Evolutionary conservation across 805 yeast species (phyloP).

Genomic region (Hanseniaspora occidentalis): DNA sequence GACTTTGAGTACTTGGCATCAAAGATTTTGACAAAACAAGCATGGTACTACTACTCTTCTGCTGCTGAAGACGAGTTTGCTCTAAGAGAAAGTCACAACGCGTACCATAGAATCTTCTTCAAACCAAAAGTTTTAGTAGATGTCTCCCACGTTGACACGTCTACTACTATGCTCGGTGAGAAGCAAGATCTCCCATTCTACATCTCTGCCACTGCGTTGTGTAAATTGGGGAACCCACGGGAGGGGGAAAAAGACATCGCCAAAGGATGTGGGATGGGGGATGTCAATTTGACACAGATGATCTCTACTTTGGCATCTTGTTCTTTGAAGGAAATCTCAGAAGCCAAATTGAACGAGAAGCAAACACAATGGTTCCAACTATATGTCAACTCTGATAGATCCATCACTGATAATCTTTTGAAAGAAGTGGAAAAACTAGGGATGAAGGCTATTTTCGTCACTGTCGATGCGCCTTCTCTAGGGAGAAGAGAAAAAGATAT

Average conservation of each 20-base stretch:
- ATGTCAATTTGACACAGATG: conserved; percentile 60
- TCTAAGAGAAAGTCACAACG: conserved; percentile 78
- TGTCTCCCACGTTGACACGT: conserved; percentile 57
- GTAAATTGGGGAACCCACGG: conserved; percentile 71
- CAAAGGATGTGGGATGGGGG: conserved; percentile 63
- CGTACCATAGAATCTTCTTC: conserved; percentile 80
- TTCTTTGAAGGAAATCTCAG: conserved; percentile 74
- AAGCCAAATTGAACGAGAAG: conserved; percentile 40
- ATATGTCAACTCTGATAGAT: conserved; percentile 68
- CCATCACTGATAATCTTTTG: conserved; percentile 48
- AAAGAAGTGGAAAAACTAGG: conserved; percentile 63
- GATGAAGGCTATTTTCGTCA: conserved; percentile 70
- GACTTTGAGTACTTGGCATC: conserved; percentile 86
- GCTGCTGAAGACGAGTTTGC: conserved; percentile 92
- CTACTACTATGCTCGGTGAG: conserved; percentile 68
- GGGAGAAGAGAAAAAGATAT: conserved; percentile 87
- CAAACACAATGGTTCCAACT: conserved; percentile 86
- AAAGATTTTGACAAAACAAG: conserved; percentile 59
- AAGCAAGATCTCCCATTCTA: conserved; percentile 68
- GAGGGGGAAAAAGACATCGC: conserved; percentile 88
- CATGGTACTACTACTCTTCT: conserved; percentile 88
- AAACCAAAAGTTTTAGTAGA: conserved; percentile 75
- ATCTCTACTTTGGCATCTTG: conserved; percentile 85
- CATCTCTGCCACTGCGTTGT: conserved; percentile 84
- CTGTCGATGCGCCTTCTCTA: conserved; percentile 86